Evolutionary conservation across 1,284 basidiomycete species (phyloP).

Genomic region (Austroboletus novae-zelandiae): DNA sequence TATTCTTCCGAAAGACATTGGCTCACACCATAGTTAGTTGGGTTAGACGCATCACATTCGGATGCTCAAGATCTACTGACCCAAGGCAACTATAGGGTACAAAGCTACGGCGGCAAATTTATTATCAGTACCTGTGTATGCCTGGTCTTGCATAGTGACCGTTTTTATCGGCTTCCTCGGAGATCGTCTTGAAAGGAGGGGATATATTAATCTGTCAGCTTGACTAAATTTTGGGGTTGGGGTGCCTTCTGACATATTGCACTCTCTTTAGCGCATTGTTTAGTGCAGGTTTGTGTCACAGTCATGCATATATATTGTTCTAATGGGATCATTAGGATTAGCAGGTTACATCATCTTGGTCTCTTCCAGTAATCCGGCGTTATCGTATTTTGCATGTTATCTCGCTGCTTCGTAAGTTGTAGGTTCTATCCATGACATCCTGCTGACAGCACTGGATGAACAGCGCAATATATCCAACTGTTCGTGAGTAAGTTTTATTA

Average conservation of each 20-base stretch:
- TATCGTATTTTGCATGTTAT: slow-evolving; percentile 47
- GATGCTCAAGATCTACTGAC: background rate
- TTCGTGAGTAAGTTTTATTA: slow-evolving; percentile 35
- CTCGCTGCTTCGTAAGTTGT: slow-evolving; percentile 45
- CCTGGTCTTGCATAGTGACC: slow-evolving; percentile 50
- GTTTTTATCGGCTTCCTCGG: slow-evolving; percentile 46
- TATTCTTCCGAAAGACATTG: background rate
- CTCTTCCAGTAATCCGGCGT: slow-evolving; percentile 40
- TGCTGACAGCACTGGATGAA: slow-evolving; percentile 3
- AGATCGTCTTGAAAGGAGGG: slow-evolving; percentile 45
- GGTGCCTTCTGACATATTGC: background rate
- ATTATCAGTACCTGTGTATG: slow-evolving; percentile 52
- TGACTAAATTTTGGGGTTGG: slow-evolving; percentile 4
- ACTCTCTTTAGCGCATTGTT: slow-evolving; percentile 30
- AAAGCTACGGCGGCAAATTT: slow-evolving; percentile 52
- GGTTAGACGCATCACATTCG: slow-evolving; percentile 10
- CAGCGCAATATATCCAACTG: slow-evolving; percentile 47
- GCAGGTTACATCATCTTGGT: slow-evolving; percentile 55
- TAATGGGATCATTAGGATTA: slow-evolving; percentile 26
- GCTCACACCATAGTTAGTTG: slow-evolving; percentile 11
- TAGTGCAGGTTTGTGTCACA: slow-evolving; percentile 27
- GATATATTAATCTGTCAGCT: slow-evolving; percentile 46
- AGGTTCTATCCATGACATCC: background rate
- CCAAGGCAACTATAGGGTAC: slow-evolving; percentile 35
- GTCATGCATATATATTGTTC: background rate